Evolutionary conservation across 2,329 filamentous ascomycete genomes (phyloP).

Genomic region (Macrophomina pseudophaseolina): DNA sequence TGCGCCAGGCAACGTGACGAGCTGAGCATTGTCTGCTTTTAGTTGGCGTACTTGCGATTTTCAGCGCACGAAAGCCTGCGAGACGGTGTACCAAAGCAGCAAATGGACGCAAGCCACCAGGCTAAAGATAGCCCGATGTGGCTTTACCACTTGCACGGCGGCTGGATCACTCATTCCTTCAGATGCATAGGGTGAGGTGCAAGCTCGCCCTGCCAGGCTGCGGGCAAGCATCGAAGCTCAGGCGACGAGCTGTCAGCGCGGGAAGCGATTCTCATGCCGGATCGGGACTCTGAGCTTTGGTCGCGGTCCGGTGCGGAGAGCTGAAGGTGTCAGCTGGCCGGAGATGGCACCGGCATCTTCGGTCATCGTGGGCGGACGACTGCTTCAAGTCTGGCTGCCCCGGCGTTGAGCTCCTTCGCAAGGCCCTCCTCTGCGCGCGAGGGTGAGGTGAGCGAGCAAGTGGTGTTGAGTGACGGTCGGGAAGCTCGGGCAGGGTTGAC

Average conservation of each 20-base stretch:
- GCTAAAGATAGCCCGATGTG: constrained; percentile 8
- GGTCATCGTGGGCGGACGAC: too few species aligned
- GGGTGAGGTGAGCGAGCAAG: background rate
- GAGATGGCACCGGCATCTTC: too few species aligned
- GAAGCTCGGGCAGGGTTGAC: background rate
- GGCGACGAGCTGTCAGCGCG: background rate
- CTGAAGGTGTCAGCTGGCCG: too few species aligned
- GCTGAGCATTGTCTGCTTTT: background rate
- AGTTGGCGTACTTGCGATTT: too few species aligned
- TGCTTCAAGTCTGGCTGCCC: too few species aligned
- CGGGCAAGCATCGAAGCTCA: background rate
- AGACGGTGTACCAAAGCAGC: background rate
- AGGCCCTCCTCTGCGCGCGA: too few species aligned
- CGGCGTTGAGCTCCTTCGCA: too few species aligned
- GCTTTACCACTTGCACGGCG: background rate
- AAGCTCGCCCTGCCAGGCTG: background rate
- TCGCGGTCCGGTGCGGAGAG: too few species aligned
- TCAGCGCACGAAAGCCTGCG: background rate
- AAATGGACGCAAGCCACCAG: constrained; percentile 2
- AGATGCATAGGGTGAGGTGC: constrained; percentile 1
- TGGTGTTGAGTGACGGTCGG: background rate
- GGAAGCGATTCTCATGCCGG: background rate
- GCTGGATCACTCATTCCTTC: background rate
- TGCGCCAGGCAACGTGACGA: background rate
- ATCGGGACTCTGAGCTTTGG: too few species aligned